Conservation (phyloP, 2,329 filamentous ascomycete species). For the Ploettnerulaceae sp. region DNA sequence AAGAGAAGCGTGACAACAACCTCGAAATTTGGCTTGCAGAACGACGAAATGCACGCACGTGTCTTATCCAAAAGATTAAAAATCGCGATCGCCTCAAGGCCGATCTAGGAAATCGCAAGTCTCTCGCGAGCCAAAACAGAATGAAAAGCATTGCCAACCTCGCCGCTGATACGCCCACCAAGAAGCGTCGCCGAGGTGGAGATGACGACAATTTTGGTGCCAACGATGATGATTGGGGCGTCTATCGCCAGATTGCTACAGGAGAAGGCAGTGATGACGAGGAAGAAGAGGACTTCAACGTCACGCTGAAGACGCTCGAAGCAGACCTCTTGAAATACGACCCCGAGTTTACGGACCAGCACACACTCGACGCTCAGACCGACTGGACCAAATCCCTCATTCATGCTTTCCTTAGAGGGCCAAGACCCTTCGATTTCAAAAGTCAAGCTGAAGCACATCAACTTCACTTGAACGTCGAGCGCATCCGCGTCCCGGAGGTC, state of each 20-base stretch:
- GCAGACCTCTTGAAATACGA: constrained; percentile 82
- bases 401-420: constrained; percentile 85
- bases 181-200: constrained; percentile 78
- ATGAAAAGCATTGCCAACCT: constrained; percentile 99
- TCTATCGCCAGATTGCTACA: constrained; percentile 88
- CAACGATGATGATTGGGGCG: constrained; percentile 96
- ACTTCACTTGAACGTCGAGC: constrained; percentile 92
- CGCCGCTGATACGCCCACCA: constrained; percentile 78
- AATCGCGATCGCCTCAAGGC: constrained; percentile 90
- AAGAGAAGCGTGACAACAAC: constrained; percentile 77
- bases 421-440: constrained; percentile 77
- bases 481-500: constrained; percentile 89
- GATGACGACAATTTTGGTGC: constrained; percentile 97
- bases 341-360: constrained; percentile 82
- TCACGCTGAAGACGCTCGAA: constrained; percentile 71
- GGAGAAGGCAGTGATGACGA: constrained; percentile 81
- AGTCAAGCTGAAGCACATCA: constrained; percentile 79
- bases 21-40: constrained; percentile 84
- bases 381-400: constrained; percentile 93
- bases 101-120: constrained; percentile 94
- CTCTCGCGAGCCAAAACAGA: constrained; percentile 88
- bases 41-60: constrained; percentile 66
- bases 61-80: constrained; percentile 77
- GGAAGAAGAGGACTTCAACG: constrained; percentile 81
- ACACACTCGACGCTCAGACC: constrained; percentile 84